These are phyloP conservation scores for Peronospora farinosa DNA, from an alignment of 352 stramenopile genomes.

Conservation along the genomic window DNA sequence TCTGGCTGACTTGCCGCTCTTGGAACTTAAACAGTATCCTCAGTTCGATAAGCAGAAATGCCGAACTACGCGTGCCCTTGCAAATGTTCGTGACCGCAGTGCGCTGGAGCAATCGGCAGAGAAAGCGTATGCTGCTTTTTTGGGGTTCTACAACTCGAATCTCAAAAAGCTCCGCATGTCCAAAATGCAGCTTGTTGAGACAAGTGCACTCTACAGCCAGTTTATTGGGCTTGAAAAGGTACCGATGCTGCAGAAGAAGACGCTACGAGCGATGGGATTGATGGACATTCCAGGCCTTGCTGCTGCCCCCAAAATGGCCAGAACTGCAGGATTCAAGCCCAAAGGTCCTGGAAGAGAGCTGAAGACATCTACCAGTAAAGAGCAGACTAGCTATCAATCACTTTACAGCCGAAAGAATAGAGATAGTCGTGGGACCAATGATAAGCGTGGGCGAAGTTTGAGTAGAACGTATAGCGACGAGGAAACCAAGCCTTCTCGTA, in stretches of 20 bases:
- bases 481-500: constrained; percentile 6
- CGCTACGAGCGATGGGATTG: constrained; percentile 76
- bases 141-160: constrained; percentile 92
- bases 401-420: constrained; percentile 12
- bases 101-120: constrained; percentile 72
- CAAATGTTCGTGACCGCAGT: constrained; percentile 25
- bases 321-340: constrained; percentile 5
- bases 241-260: constrained; percentile 81
- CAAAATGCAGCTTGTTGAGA: constrained; percentile 30
- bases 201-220: constrained; percentile 37
- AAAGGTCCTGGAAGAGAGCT: constrained; percentile 11
- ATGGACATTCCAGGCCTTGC: constrained; percentile 64
- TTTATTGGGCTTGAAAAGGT: constrained; percentile 57
- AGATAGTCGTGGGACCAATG: neutral
- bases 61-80: constrained; percentile 25
- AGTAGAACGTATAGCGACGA: constrained; percentile 15
- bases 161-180: constrained; percentile 54
- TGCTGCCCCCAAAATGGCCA: constrained; percentile 16
- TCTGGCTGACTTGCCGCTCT: constrained; percentile 60
- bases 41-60: constrained; percentile 26
- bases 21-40: constrained; percentile 23
- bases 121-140: constrained; percentile 90
- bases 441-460: constrained; percentile 6
- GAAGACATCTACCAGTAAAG: constrained; percentile 12
- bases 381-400: constrained; percentile 13